Percentiles rank a stretch among this genome's conserved stretches.
Evolutionary conservation across 768 basidiomycete species (phyloP).

Genomic region (Amanita phalloides): DNA sequence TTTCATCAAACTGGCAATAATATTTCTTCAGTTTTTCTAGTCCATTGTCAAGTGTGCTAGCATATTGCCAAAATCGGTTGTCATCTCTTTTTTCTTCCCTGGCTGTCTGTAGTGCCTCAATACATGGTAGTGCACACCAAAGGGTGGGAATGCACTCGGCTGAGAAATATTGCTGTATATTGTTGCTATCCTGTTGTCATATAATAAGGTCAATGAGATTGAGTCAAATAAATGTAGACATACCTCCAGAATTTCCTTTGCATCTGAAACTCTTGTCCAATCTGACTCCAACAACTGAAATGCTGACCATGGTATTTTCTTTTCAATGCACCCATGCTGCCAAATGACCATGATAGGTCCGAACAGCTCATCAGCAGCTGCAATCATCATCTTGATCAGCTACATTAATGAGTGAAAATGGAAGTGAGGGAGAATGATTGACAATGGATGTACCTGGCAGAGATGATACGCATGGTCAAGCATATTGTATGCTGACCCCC

Average conservation of each 20-base stretch:
- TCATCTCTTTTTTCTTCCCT: constrained; percentile 16
- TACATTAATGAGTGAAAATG: neutral
- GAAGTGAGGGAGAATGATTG: neutral
- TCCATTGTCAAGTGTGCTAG: constrained; percentile 11
- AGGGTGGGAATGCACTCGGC: constrained; percentile 14
- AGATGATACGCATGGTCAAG: constrained; percentile 8
- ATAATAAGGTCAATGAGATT: constrained; percentile 15
- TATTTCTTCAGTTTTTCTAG: constrained; percentile 16
- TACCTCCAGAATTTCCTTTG: neutral
- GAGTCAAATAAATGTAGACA: constrained; percentile 9
- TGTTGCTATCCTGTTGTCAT: neutral
- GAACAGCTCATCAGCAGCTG: constrained; percentile 14
- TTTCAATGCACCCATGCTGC: constrained; percentile 1
- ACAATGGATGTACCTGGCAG: constrained; percentile 5
- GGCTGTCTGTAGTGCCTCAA: constrained; percentile 16
- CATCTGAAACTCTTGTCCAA: neutral
- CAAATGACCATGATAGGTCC: constrained; percentile 18
- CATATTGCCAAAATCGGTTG: constrained; percentile 8
- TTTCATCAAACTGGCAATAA: constrained; percentile 12
- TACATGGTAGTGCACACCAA: constrained; percentile 14
- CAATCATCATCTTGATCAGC: constrained; percentile 7
- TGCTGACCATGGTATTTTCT: neutral
- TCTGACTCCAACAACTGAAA: neutral
- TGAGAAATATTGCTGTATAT: constrained; percentile 17
- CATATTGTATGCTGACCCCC: constrained; percentile 16